Percentiles rank a stretch among this genome's conserved stretches.
Evolutionary conservation across 371 early-diverging fungal genomes (phyloP).

Genomic region (Smittium mucronatum): DNA sequence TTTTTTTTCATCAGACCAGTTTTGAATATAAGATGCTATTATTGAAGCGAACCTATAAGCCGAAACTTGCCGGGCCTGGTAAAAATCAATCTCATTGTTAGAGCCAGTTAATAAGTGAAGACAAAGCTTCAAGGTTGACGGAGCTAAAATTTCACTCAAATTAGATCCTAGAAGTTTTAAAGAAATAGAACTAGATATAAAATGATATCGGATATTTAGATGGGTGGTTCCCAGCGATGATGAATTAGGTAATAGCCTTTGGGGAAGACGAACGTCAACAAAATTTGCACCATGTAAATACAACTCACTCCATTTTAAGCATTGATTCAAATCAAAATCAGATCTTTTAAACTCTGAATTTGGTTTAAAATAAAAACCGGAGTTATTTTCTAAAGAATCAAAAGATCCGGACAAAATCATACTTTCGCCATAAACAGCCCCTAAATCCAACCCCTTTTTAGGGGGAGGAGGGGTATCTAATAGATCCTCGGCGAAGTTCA

Average conservation of each 20-base stretch:
- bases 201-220: not conserved
- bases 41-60: not conserved
- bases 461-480: constrained; percentile 26
- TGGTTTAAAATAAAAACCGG: not conserved
- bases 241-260: not conserved
- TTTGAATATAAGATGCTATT: not conserved
- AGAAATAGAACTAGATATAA: constrained; percentile 1
- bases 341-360: not conserved
- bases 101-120: constrained; percentile 19
- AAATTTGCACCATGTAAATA: not conserved
- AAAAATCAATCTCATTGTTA: constrained; percentile 18
- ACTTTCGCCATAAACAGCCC: not conserved
- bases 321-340: constrained; percentile 6
- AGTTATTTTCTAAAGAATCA: not conserved
- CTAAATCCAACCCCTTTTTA: not conserved
- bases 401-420: not conserved
- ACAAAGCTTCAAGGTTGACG: constrained; percentile 17
- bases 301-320: constrained; percentile 8
- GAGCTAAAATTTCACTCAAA: not conserved
- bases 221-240: not conserved
- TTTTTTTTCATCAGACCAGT: not conserved
- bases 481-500: constrained; percentile 26
- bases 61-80: not conserved
- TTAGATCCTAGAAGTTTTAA: not conserved
- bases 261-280: not conserved